Evolutionary conservation across 176 grass and related monocot species (phyloP).

Genomic region (Chrysopogon serrulatus): DNA sequence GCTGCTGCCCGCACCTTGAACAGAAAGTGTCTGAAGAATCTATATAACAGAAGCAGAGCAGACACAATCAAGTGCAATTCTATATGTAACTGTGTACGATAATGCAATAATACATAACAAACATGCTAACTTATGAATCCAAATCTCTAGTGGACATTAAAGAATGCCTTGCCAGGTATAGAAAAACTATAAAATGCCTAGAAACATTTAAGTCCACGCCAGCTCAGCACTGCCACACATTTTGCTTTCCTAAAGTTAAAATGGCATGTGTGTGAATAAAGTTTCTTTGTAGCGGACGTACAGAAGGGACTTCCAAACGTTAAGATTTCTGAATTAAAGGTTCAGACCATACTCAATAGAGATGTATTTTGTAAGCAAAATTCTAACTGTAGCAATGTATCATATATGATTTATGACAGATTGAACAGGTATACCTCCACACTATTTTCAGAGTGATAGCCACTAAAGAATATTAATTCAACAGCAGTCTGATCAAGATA

Average conservation of each 20-base stretch:
- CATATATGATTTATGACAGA: not conserved
- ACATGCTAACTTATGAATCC: not conserved
- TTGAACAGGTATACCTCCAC: conserved; percentile 5
- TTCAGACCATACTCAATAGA: not conserved
- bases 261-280: not conserved
- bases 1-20: conserved; percentile 63
- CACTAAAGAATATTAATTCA: not conserved
- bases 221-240: not conserved
- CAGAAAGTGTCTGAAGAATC: conserved; percentile 91
- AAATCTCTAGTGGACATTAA: conserved; percentile 1
- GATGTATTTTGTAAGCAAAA: not conserved
- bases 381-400: not conserved
- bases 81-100: not conserved
- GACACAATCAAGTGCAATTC: conserved; percentile 7
- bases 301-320: not conserved
- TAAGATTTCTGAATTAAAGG: not conserved
- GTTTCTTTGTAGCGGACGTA: not conserved
- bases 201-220: not conserved
- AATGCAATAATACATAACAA: not conserved
- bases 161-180: conserved; percentile 12
- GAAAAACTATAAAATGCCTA: not conserved
- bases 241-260: not conserved
- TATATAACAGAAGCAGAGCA: conserved; percentile 33
- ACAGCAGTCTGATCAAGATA: not conserved
- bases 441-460: not conserved